phyloP scores from a whole-genome alignment of 2,329 filamentous ascomycete species.

The Aspergillus brunneoviolaceus region DNA sequence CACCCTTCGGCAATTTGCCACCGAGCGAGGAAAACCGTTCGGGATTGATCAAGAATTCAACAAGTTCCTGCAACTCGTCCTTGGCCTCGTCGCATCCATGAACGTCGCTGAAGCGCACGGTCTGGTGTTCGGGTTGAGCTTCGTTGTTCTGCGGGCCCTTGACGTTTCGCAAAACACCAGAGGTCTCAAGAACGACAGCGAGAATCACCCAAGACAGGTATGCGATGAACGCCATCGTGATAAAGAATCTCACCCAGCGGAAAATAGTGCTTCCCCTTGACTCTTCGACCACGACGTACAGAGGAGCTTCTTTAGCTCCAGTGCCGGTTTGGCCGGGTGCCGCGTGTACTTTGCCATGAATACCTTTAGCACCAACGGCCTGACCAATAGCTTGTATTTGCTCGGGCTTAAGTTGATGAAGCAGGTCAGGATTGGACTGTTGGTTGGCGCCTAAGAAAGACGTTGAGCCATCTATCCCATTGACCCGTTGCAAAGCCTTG shows the following conservation, averaged over 20 bases:
- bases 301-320: slow-evolving; percentile 77
- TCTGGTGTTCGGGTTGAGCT: slow-evolving; percentile 90
- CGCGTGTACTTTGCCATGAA: slow-evolving; percentile 63
- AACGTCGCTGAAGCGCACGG: slow-evolving; percentile 85
- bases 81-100: slow-evolving; percentile 98
- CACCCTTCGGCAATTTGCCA: slow-evolving; percentile 95
- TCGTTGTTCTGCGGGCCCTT: slow-evolving; percentile 72
- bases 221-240: slow-evolving; percentile 73
- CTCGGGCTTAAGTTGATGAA: slow-evolving; percentile 51
- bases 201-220: slow-evolving; percentile 79
- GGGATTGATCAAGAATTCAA: slow-evolving; percentile 92
- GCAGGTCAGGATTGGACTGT: background rate
- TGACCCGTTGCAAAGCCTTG: slow-evolving; percentile 67
- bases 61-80: slow-evolving; percentile 93
- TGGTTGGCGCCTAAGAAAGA: slow-evolving; percentile 24
- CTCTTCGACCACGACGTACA: slow-evolving; percentile 95
- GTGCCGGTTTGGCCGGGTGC: slow-evolving; percentile 53
- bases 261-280: slow-evolving; percentile 76
- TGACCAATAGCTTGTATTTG: slow-evolving; percentile 78
- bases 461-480: slow-evolving; percentile 40
- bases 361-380: slow-evolving; percentile 71
- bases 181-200: slow-evolving; percentile 77
- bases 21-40: slow-evolving; percentile 91
- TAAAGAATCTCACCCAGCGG: slow-evolving; percentile 85
- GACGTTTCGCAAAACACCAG: slow-evolving; percentile 76